These are phyloP conservation scores for Dictyostelium capitatum DNA, from an alignment of 78 protist genomes.

Conservation along the genomic window DNA sequence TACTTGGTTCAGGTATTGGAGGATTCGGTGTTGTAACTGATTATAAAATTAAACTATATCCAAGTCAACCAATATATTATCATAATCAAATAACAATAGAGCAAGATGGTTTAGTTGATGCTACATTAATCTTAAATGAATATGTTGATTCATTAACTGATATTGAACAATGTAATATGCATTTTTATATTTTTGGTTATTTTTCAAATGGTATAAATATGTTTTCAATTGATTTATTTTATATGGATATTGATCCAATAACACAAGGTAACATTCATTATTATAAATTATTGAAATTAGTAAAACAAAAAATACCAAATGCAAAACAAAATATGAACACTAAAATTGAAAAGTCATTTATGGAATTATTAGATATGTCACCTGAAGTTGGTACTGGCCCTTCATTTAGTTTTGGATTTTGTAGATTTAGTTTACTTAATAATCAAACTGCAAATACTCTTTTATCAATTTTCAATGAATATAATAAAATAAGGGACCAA, in stretches of 20 bases:
- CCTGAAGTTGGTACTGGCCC: neutral
- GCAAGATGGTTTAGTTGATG: neutral
- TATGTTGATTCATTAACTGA: neutral
- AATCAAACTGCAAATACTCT: neutral
- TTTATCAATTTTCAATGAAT: neutral
- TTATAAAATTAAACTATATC: neutral
- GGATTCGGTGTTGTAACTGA: constrained; percentile 3
- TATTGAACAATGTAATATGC: neutral
- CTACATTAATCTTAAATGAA: neutral
- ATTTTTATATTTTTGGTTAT: neutral
- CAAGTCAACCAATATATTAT: neutral
- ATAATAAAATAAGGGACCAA: neutral
- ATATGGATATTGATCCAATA: neutral
- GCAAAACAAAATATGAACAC: neutral
- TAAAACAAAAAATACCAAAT: neutral
- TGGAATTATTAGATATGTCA: neutral
- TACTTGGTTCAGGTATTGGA: constrained; percentile 2
- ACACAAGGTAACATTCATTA: neutral
- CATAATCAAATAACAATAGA: neutral
- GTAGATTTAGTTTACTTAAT: too few species aligned
- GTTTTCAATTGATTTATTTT: neutral
- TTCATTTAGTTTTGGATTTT: too few species aligned
- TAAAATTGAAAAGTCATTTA: neutral
- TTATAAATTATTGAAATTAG: neutral
- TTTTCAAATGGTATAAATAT: too few species aligned